Conservation (phyloP, 441 rosid species). For the Gossypium schwendimanii region DNA sequence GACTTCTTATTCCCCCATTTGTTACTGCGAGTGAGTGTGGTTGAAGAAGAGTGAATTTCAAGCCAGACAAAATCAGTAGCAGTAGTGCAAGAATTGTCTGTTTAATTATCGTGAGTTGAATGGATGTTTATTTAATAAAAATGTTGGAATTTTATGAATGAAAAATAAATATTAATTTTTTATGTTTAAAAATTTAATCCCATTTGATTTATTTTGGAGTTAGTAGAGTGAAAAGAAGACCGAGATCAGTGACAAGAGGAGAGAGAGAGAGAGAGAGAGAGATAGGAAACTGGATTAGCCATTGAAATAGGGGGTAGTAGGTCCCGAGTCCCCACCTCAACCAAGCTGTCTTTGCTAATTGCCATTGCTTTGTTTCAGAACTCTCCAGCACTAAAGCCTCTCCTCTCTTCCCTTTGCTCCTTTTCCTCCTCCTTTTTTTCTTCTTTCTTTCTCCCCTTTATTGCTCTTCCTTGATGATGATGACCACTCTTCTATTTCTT, state of each 20-base stretch:
- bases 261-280: not conserved
- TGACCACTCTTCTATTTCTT: conserved; percentile 1
- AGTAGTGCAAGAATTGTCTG: too few relatives aligned
- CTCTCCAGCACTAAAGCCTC: conserved; percentile 2
- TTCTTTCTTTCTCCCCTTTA: not conserved
- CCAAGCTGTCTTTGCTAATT: conserved; percentile 4
- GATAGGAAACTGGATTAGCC: too few relatives aligned
- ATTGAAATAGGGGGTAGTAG: not conserved
- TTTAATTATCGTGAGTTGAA: too few relatives aligned
- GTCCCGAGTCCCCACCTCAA: conserved; percentile 19
- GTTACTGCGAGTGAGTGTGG: not conserved
- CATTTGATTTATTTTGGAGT: too few relatives aligned
- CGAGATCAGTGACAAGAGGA: not conserved
- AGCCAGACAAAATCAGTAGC: not conserved
- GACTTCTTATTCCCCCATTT: not conserved
- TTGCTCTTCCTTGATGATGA: conserved; percentile 10
- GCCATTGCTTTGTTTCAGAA: conserved; percentile 15
- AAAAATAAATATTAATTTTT: not conserved
- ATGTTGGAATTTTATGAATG: too few relatives aligned
- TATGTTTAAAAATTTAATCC: not conserved
- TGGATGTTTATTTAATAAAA: too few relatives aligned
- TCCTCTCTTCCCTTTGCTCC: not conserved
- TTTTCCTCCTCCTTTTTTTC: not conserved
- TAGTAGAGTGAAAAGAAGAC: not conserved
- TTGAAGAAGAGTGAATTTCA: not conserved